Evolutionary conservation across 108 stramenopile genomes (phyloP).

Genomic region (Licmophora abbreviata): DNA sequence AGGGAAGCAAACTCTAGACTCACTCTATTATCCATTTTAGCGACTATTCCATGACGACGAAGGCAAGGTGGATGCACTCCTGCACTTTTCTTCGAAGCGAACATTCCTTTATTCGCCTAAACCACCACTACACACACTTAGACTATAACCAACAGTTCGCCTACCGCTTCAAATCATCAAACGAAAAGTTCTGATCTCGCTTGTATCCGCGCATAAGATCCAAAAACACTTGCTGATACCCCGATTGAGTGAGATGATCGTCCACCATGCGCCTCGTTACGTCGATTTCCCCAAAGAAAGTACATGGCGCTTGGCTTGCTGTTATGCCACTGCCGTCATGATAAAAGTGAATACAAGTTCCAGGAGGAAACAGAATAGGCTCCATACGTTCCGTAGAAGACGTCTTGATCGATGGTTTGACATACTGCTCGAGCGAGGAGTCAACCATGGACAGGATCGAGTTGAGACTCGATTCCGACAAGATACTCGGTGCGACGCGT

Average conservation of each 20-base stretch:
- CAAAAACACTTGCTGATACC: slow-evolving; percentile 19
- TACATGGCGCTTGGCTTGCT: slow-evolving; percentile 12
- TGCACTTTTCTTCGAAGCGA: too few species aligned
- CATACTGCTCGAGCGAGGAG: slow-evolving; percentile 1
- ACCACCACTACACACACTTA: too few species aligned
- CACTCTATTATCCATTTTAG: too few species aligned
- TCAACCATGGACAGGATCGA: not conserved
- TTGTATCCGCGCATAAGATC: slow-evolving; percentile 11
- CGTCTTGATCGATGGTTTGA: slow-evolving; percentile 3
- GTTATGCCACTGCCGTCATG: slow-evolving; percentile 22
- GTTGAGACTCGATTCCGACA: slow-evolving; percentile 3
- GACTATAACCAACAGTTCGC: too few species aligned
- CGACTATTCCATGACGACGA: too few species aligned
- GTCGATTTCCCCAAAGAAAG: slow-evolving; percentile 25
- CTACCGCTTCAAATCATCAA: slow-evolving; percentile 8
- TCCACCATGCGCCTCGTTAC: slow-evolving; percentile 23
- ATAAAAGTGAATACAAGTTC: slow-evolving; percentile 32
- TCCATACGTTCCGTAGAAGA: slow-evolving; percentile 5
- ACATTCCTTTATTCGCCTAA: too few species aligned
- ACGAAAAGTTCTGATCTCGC: slow-evolving; percentile 12
- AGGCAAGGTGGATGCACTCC: too few species aligned
- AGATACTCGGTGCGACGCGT: not conserved
- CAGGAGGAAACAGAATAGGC: slow-evolving; percentile 26
- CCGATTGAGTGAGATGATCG: slow-evolving; percentile 22
- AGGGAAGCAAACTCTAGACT: too few species aligned